phyloP scores from a whole-genome alignment of 306 rosid genomes.

The Vigna angularis region DNA sequence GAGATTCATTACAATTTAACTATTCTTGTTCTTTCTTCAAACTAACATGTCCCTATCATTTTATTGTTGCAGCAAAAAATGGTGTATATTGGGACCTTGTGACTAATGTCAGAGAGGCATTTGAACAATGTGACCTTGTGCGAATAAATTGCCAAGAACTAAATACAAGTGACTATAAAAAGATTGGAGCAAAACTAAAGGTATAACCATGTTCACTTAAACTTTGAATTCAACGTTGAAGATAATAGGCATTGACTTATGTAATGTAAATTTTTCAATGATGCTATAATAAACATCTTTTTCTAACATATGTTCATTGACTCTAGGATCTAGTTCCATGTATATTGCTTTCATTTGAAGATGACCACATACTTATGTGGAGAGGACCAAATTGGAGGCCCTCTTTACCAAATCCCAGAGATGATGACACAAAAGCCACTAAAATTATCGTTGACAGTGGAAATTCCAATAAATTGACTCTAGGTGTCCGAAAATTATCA shows the following conservation, averaged over 20 bases:
- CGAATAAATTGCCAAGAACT: slow-evolving; percentile 77
- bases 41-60: slow-evolving; percentile 25
- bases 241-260: no score
- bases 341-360: no score
- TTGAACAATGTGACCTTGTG: slow-evolving; percentile 82
- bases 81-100: slow-evolving; percentile 77
- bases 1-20: slow-evolving; percentile 4
- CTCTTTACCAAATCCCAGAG: no score
- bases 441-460: slow-evolving; percentile 36
- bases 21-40: slow-evolving; percentile 24
- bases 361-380: no score
- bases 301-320: no score
- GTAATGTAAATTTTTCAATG: no score
- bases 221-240: no score
- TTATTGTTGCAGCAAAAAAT: slow-evolving; percentile 69
- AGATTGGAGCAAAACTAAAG: slow-evolving; percentile 68
- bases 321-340: no score
- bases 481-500: slow-evolving; percentile 43
- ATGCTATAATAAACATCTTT: no score
- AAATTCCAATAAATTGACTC: slow-evolving; percentile 39
- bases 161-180: slow-evolving; percentile 71
- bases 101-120: slow-evolving; percentile 72
- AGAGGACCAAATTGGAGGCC: no score
- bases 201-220: no score
- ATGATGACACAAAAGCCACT: slow-evolving; percentile 4